phyloP scores from a whole-genome alignment of 495 filamentous ascomycete species.

The Xylaria grammica region DNA sequence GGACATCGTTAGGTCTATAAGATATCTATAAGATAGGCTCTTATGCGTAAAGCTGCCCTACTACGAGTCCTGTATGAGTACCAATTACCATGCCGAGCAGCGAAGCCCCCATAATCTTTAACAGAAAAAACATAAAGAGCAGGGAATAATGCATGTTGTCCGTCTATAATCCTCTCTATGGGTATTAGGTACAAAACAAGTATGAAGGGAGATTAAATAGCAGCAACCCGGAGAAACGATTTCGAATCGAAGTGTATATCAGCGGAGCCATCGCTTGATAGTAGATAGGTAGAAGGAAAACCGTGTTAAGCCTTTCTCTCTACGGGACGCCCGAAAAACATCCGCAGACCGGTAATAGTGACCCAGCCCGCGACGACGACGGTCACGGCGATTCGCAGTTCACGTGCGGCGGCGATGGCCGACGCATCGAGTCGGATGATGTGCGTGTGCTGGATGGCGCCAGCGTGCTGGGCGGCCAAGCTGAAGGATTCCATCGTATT shows the following conservation, averaged over 20 bases:
- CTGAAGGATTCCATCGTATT: conserved; percentile 38
- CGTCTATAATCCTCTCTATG: conserved; percentile 24
- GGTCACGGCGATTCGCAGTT: conserved; percentile 73
- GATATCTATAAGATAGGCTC: too few relatives aligned
- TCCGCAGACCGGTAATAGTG: conserved; percentile 43
- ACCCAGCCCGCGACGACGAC: conserved; percentile 71
- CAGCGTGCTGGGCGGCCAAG: conserved; percentile 34
- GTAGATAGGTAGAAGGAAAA: not conserved
- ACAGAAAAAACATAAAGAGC: too few relatives aligned
- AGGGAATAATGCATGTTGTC: not conserved
- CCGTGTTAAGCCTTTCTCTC: not conserved
- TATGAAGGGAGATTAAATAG: too few relatives aligned
- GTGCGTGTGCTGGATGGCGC: conserved; percentile 37
- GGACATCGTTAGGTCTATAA: too few relatives aligned
- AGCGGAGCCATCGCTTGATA: not conserved
- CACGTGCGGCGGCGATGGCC: conserved; percentile 56
- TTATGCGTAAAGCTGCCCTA: too few relatives aligned
- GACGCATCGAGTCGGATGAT: conserved; percentile 34
- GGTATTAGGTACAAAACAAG: not conserved
- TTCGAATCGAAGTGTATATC: too few relatives aligned
- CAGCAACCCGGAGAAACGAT: too few relatives aligned
- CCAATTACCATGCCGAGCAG: too few relatives aligned
- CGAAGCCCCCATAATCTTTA: too few relatives aligned
- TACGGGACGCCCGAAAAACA: conserved; percentile 8
- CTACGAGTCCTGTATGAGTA: too few relatives aligned